These are phyloP conservation scores for Lactifluus volemus DNA, from an alignment of 768 basidiomycete species.

Conservation along the genomic window DNA sequence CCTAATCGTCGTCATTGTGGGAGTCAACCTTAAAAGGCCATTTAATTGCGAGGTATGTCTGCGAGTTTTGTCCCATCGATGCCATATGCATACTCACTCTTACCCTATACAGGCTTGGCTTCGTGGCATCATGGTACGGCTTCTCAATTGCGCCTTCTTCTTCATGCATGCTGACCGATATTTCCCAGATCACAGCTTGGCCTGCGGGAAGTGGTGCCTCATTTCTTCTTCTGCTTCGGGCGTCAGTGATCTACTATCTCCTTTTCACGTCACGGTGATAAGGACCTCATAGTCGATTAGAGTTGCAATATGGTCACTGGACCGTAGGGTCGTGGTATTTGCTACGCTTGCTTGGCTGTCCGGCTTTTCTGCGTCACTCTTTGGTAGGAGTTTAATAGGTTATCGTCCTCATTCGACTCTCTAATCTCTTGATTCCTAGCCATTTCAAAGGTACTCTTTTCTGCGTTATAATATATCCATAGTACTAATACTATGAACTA, in stretches of 20 bases:
- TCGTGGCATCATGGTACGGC: background rate
- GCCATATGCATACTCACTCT: background rate
- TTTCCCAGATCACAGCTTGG: background rate
- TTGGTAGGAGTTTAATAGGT: background rate
- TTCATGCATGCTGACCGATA: background rate
- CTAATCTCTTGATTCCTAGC: background rate
- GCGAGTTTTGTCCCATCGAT: background rate
- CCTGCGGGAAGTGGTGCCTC: background rate
- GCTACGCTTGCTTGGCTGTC: background rate
- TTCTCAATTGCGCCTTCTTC: too few species aligned
- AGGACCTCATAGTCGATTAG: background rate
- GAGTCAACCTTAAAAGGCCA: background rate
- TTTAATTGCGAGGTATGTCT: background rate
- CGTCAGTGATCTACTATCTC: background rate
- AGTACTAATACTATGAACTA: too few species aligned
- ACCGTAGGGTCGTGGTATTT: background rate
- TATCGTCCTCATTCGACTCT: background rate
- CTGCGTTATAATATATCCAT: background rate
- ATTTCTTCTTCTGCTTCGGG: conserved; percentile 7
- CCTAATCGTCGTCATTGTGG: background rate
- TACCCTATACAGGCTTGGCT: background rate
- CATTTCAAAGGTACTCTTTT: background rate
- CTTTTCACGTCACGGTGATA: background rate
- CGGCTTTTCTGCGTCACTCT: background rate
- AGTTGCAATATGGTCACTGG: conserved; percentile 4